Evolutionary conservation across 2,329 filamentous ascomycete species (phyloP).

Genomic region (Pseudofabraea citricarpa): DNA sequence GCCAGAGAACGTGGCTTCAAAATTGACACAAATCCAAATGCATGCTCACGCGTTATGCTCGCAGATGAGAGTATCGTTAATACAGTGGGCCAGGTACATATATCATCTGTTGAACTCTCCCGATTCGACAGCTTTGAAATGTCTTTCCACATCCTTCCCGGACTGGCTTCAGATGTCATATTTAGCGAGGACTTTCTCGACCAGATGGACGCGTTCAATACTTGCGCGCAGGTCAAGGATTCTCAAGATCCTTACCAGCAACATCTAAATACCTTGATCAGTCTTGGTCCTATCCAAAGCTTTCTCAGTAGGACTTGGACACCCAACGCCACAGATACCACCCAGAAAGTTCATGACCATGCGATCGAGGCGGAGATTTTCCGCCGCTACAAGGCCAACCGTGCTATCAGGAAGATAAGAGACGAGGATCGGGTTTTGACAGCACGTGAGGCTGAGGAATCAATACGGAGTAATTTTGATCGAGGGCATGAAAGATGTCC

Average conservation of each 20-base stretch:
- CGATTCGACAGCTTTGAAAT: conserved; percentile 5
- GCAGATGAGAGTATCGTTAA: conserved; percentile 7
- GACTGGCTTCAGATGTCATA: conserved; percentile 6
- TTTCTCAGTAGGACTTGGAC: conserved; percentile 4
- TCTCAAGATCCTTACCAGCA: background rate
- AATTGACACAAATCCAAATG: background rate
- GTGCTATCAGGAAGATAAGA: background rate
- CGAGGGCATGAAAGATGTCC: background rate
- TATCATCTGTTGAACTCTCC: conserved; percentile 3
- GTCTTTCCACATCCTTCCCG: conserved; percentile 7
- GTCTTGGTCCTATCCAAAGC: conserved; percentile 6
- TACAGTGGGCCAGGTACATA: conserved; percentile 5
- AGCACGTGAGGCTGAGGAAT: background rate
- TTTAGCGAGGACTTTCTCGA: conserved; percentile 11
- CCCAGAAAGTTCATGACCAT: background rate
- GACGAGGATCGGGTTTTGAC: background rate
- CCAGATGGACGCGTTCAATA: conserved; percentile 8
- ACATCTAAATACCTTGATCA: conserved; percentile 4
- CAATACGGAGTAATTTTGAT: background rate
- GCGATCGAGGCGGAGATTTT: background rate
- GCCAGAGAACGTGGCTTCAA: conserved; percentile 2
- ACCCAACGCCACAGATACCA: background rate
- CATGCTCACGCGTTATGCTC: conserved; percentile 1
- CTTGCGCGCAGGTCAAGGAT: conserved; percentile 4
- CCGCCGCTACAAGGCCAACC: background rate